Percentiles rank a stretch among this genome's conserved stretches.
phyloP scores from a whole-genome alignment of 495 filamentous ascomycete species.

The Penicillium verhagenii region DNA sequence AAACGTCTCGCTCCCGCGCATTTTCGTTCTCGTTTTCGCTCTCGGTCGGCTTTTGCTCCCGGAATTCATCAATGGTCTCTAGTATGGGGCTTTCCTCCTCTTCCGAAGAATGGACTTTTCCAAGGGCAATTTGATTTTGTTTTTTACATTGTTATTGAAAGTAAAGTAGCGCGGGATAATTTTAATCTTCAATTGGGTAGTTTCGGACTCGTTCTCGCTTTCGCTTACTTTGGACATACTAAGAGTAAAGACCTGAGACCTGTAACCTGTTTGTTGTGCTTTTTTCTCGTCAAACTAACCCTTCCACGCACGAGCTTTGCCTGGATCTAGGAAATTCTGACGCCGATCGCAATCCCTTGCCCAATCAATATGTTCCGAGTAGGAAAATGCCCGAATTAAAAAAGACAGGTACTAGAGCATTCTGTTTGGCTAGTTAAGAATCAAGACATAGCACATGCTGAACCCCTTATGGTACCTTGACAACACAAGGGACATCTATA shows the following conservation, averaged over 20 bases:
- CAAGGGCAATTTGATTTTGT: background rate
- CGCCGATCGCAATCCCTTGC: background rate
- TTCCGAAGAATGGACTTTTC: background rate
- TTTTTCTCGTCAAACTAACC: background rate
- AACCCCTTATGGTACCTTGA: background rate
- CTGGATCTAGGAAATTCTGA: background rate
- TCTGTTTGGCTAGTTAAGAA: background rate
- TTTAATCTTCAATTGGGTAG: background rate
- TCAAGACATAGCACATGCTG: background rate
- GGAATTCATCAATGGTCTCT: background rate
- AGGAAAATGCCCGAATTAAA: background rate
- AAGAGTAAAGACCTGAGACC: too few species aligned
- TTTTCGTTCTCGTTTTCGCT: background rate
- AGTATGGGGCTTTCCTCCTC: background rate
- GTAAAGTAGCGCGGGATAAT: background rate
- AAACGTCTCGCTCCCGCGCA: background rate
- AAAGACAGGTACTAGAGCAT: background rate
- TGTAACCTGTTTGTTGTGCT: background rate
- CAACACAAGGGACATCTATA: background rate
- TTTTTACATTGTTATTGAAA: background rate
- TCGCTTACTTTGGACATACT: background rate
- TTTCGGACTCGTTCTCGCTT: background rate
- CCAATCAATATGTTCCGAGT: background rate
- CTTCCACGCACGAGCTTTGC: background rate
- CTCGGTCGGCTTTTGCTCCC: background rate